phyloP scores from a whole-genome alignment of 306 rosid species.

The Geum urbanum region DNA sequence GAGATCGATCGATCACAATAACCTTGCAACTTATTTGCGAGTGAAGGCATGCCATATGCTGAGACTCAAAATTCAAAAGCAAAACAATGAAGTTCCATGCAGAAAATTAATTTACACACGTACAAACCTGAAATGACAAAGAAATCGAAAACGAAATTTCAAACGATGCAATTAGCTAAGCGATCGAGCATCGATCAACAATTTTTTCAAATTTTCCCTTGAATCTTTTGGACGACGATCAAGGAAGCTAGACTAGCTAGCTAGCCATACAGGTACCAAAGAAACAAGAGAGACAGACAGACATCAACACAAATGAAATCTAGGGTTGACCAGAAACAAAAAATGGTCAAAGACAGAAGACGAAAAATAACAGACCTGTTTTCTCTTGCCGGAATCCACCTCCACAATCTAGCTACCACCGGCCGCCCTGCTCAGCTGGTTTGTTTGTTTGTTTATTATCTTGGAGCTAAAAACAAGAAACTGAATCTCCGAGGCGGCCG shows the following conservation, averaged over 20 bases:
- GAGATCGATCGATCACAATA: too few relatives aligned
- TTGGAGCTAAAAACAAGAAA: not conserved
- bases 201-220: not conserved
- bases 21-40: too few relatives aligned
- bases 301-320: not conserved
- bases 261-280: not conserved
- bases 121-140: not conserved
- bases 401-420: not conserved
- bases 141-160: not conserved
- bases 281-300: not conserved
- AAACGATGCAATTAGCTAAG: not conserved
- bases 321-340: slow-evolving; percentile 4
- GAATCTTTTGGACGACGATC: not conserved
- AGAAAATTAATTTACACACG: not conserved
- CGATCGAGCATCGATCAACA: not conserved
- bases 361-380: not conserved
- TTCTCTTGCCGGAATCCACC: not conserved
- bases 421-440: not conserved
- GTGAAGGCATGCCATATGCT: too few relatives aligned
- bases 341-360: not conserved
- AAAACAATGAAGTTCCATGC: not conserved
- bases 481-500: slow-evolving; percentile 33
- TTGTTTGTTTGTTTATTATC: too few relatives aligned
- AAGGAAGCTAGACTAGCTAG: too few relatives aligned
- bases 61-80: not conserved